Percentiles rank a stretch among this genome's conserved stretches.
phyloP scores from a whole-genome alignment of 768 basidiomycete species.

The Xerocomellus intermedius region DNA sequence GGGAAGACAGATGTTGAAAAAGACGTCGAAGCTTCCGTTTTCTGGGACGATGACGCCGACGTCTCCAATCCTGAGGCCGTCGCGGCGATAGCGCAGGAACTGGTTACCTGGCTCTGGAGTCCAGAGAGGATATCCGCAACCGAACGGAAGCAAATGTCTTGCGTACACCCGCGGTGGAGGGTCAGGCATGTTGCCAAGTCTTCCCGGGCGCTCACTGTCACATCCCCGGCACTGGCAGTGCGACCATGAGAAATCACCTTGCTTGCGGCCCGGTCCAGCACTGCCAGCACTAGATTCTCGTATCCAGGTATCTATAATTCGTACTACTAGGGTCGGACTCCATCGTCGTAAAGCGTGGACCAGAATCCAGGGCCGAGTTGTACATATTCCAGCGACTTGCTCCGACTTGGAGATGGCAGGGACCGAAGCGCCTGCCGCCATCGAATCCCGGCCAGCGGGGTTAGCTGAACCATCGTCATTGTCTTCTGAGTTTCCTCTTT shows the following conservation, averaged over 20 bases:
- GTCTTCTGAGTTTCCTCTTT: neutral
- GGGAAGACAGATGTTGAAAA: slow-evolving; percentile 37
- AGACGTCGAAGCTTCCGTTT: slow-evolving; percentile 34
- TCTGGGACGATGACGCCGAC: slow-evolving; percentile 31
- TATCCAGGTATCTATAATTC: too few species aligned
- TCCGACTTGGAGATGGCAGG: neutral
- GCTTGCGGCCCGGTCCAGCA: too few species aligned
- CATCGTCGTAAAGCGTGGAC: too few species aligned
- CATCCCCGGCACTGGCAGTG: too few species aligned
- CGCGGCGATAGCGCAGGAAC: slow-evolving; percentile 23
- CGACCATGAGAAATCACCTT: too few species aligned
- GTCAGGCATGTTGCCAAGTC: neutral
- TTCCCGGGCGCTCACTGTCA: too few species aligned
- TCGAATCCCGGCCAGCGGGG: neutral
- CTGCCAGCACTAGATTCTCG: too few species aligned
- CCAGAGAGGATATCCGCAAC: slow-evolving; percentile 33
- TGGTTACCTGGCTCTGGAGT: slow-evolving; percentile 25
- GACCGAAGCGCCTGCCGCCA: neutral
- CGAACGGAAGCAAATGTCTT: slow-evolving; percentile 1
- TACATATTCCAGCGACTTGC: too few species aligned
- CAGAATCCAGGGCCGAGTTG: too few species aligned
- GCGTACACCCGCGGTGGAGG: slow-evolving; percentile 14
- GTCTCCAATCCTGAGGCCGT: slow-evolving; percentile 36
- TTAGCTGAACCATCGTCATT: neutral
- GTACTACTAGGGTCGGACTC: too few species aligned